phyloP scores from a whole-genome alignment of 192 early-diverging fungal species.

The Pilaira anomala region DNA sequence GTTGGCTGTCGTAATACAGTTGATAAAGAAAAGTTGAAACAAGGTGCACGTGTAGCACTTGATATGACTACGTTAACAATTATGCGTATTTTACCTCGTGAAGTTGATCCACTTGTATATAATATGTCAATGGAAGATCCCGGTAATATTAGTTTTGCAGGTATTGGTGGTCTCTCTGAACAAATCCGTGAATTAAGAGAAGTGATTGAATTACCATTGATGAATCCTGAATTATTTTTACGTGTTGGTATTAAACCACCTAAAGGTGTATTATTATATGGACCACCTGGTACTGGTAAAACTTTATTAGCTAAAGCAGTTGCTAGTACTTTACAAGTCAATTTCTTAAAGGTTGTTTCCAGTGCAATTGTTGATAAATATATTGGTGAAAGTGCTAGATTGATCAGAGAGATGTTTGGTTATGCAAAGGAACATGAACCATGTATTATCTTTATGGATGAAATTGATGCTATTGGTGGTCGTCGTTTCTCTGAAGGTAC shows the following conservation, averaged over 20 bases:
- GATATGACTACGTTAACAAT: slow-evolving; percentile 99
- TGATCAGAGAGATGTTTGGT: slow-evolving; percentile 97
- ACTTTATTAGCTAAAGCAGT: slow-evolving; percentile 96
- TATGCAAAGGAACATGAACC: slow-evolving; percentile 99
- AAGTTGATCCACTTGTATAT: slow-evolving; percentile 99
- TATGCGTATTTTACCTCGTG: slow-evolving; percentile 96
- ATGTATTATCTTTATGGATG: slow-evolving; percentile 99
- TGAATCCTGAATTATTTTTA: slow-evolving; percentile 97
- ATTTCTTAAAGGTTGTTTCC: slow-evolving; percentile 98
- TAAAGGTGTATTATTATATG: slow-evolving; percentile 96
- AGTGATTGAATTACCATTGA: slow-evolving; percentile 97
- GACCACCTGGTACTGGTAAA: slow-evolving; percentile 97
- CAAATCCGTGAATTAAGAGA: slow-evolving; percentile 98
- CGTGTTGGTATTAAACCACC: slow-evolving; percentile 98
- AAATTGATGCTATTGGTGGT: slow-evolving; percentile 99
- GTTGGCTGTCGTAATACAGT: slow-evolving; percentile 95
- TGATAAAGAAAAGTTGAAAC: slow-evolving; percentile 92
- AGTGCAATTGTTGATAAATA: slow-evolving; percentile 99
- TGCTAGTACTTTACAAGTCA: slow-evolving; percentile 94
- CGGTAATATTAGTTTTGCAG: slow-evolving; percentile 91
- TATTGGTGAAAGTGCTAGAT: slow-evolving; percentile 96
- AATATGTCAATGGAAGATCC: slow-evolving; percentile 99
- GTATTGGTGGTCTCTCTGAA: slow-evolving; percentile 92
- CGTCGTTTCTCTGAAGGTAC: slow-evolving; percentile 98
- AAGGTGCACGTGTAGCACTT: slow-evolving; percentile 95